These are phyloP conservation scores for Orbilia brochopaga DNA, from an alignment of 2,329 filamentous ascomycete genomes.

Conservation along the genomic window DNA sequence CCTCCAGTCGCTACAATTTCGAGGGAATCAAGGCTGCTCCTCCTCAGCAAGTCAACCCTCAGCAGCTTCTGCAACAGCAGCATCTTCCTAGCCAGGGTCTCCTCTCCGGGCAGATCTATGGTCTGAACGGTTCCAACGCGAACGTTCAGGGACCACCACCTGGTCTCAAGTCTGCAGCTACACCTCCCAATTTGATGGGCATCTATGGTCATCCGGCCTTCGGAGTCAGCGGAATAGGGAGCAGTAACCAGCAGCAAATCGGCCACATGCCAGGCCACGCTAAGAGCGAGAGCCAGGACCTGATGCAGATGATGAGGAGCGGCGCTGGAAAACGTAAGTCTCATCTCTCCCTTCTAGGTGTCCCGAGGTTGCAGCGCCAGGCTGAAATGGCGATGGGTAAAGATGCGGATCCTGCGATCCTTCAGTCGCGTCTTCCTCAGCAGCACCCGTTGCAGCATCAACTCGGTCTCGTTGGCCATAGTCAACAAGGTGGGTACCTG, in stretches of 20 bases:
- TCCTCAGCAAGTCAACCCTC: constrained; percentile 54
- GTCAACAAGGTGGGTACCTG: constrained; percentile 67
- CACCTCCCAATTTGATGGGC: constrained; percentile 91
- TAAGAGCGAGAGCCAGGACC: constrained; percentile 50
- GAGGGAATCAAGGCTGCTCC: constrained; percentile 47
- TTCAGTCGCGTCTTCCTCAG: constrained; percentile 74
- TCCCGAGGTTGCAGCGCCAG: constrained; percentile 52
- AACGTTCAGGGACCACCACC: constrained; percentile 84
- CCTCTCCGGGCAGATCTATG: constrained; percentile 54
- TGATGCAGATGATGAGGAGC: constrained; percentile 53
- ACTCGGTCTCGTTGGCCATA: constrained; percentile 63
- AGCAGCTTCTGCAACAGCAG: constrained; percentile 63
- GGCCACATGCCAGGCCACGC: constrained; percentile 49
- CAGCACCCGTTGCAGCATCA: constrained; percentile 75
- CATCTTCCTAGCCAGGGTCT: constrained; percentile 55
- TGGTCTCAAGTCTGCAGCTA: constrained; percentile 91
- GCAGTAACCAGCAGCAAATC: constrained; percentile 34
- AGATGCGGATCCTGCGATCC: constrained; percentile 99
- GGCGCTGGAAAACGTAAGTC: constrained; percentile 55
- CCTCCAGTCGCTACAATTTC: constrained; percentile 65
- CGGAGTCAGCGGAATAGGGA: constrained; percentile 65
- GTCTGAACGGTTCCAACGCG: constrained; percentile 52
- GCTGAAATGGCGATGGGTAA: constrained; percentile 65
- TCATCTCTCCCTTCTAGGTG: constrained; percentile 70
- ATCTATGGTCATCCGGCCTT: constrained; percentile 70